Evolutionary conservation across 2,329 filamentous ascomycete species (phyloP).

Genomic region (Hypomyces perniciosus): DNA sequence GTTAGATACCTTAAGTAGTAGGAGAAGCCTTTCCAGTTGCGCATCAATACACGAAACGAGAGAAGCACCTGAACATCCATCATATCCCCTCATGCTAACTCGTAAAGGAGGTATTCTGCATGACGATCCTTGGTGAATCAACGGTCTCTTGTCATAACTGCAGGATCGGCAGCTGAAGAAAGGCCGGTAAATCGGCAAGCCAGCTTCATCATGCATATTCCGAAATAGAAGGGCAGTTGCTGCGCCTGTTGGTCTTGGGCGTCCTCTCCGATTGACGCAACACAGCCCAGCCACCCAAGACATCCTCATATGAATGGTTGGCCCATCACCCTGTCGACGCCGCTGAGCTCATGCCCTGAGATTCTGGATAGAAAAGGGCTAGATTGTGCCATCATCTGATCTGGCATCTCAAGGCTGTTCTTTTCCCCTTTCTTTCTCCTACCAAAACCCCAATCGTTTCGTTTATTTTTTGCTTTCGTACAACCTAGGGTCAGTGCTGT

Average conservation of each 20-base stretch:
- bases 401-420: not conserved
- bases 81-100: too few species aligned
- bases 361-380: not conserved
- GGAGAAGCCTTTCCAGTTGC: too few species aligned
- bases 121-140: too few species aligned
- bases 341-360: not conserved
- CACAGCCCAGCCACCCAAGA: conserved; percentile 9
- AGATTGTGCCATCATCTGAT: not conserved
- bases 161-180: too few species aligned
- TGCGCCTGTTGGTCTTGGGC: not conserved
- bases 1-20: too few species aligned
- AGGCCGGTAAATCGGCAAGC: too few species aligned
- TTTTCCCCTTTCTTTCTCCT: not conserved
- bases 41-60: too few species aligned
- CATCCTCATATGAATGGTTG: not conserved
- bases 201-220: not conserved
- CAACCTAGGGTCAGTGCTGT: not conserved
- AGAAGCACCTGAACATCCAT: too few species aligned
- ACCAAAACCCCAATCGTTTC: not conserved
- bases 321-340: conserved; percentile 6
- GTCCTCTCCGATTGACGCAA: conserved; percentile 2
- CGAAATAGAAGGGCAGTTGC: not conserved
- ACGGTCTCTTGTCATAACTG: too few species aligned
- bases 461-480: not conserved
- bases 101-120: too few species aligned